Evolutionary conservation across 1,139 yeast species (phyloP).

Genomic region (Lodderomyces metapsilosis): DNA sequence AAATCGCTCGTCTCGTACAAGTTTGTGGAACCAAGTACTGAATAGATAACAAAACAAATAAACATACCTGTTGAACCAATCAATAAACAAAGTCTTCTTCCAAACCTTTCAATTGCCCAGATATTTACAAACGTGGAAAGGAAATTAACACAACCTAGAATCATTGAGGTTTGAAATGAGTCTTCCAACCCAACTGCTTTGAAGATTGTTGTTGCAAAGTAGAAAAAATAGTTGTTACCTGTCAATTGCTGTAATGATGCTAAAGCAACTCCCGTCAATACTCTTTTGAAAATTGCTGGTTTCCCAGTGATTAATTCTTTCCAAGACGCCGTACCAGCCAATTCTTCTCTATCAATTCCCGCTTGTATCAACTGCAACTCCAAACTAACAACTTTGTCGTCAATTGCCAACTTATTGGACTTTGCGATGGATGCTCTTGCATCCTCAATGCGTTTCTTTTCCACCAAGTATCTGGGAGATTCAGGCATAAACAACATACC

Average conservation of each 20-base stretch:
- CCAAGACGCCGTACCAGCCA: constrained; percentile 71
- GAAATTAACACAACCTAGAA: constrained; percentile 75
- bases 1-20: constrained; percentile 51
- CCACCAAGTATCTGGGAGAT: constrained; percentile 54
- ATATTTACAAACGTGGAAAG: constrained; percentile 68
- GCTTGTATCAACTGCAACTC: constrained; percentile 63
- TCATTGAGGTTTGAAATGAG: constrained; percentile 72
- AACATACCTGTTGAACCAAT: constrained; percentile 49
- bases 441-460: constrained; percentile 38
- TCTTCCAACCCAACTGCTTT: constrained; percentile 70
- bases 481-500: constrained; percentile 67
- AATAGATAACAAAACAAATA: constrained; percentile 57
- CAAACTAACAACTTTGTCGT: constrained; percentile 53
- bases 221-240: constrained; percentile 80
- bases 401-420: constrained; percentile 58
- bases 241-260: constrained; percentile 75
- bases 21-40: constrained; percentile 56
- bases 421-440: constrained; percentile 55
- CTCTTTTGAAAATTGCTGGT: constrained; percentile 63
- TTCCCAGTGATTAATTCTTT: constrained; percentile 60
- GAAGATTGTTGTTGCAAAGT: constrained; percentile 78
- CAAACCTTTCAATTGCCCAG: constrained; percentile 63
- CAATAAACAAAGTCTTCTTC: constrained; percentile 67
- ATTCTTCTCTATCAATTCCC: constrained; percentile 61
- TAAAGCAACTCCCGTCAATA: constrained; percentile 58